These are phyloP conservation scores for Eucalyptus melliodora DNA, from an alignment of 345 rosid genomes.

Conservation along the genomic window DNA sequence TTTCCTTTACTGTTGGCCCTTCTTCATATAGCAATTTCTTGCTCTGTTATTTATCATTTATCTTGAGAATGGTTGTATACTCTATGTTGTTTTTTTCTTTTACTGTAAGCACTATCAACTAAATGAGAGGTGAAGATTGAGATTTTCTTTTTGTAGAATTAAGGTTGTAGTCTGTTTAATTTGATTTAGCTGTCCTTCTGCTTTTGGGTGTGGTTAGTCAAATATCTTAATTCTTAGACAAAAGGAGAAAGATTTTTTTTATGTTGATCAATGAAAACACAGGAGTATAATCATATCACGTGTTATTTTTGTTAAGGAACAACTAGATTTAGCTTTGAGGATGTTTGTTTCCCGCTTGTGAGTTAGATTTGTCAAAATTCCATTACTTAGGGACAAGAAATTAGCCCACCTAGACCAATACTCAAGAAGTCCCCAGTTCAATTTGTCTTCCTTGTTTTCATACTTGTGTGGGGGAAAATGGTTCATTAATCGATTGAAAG, in stretches of 20 bases:
- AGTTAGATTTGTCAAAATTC: not conserved
- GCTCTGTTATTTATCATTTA: not conserved
- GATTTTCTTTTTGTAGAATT: not conserved
- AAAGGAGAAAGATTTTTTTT: not conserved
- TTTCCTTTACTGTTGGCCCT: not conserved
- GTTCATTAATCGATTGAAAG: not conserved
- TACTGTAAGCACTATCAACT: not conserved
- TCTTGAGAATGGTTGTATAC: not conserved
- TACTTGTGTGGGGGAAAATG: not conserved
- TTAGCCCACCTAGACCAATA: not conserved
- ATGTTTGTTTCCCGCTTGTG: not conserved
- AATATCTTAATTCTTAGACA: not conserved
- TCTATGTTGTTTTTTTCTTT: not conserved
- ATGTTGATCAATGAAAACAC: not conserved
- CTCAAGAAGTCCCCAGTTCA: not conserved
- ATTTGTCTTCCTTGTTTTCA: not conserved
- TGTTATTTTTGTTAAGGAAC: not conserved
- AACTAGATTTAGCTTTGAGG: not conserved
- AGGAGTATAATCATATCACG: not conserved
- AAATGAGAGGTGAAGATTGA: not conserved
- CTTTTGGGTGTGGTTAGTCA: not conserved
- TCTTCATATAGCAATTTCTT: not conserved
- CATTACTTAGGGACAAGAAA: not conserved
- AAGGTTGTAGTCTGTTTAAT: not conserved
- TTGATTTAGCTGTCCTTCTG: not conserved